Percentiles rank a stretch among this genome's conserved stretches.
Conservation (phyloP, 495 filamentous ascomycete genomes). For the Entonaema liquescens region DNA sequence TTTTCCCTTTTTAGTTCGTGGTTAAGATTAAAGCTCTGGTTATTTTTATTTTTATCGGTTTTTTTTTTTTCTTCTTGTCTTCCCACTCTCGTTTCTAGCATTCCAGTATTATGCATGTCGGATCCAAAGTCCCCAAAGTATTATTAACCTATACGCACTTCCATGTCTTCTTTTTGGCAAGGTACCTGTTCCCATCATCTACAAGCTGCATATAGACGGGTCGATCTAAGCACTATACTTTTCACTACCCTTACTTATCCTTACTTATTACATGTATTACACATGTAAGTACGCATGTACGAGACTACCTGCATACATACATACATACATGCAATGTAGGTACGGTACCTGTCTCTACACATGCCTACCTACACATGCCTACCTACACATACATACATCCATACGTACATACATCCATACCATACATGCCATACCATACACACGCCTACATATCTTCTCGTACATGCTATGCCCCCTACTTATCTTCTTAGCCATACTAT, state of each 20-base stretch:
- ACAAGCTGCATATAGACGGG: slow-evolving; percentile 43
- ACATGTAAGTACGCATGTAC: slow-evolving; percentile 18
- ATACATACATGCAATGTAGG: background rate
- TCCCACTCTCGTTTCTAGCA: slow-evolving; percentile 6
- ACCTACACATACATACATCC: slow-evolving; percentile 14
- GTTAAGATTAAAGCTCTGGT: slow-evolving; percentile 3
- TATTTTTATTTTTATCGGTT: slow-evolving; percentile 7
- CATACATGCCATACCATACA: slow-evolving; percentile 8
- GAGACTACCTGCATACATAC: background rate
- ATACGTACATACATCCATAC: slow-evolving; percentile 24
- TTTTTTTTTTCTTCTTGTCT: slow-evolving; percentile 6
- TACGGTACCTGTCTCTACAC: slow-evolving; percentile 19
- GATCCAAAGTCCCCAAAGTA: slow-evolving; percentile 23
- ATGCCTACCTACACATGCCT: background rate
- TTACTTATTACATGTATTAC: slow-evolving; percentile 12
- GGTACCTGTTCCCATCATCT: slow-evolving; percentile 38
- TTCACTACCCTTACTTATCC: slow-evolving; percentile 27
- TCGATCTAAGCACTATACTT: slow-evolving; percentile 41
- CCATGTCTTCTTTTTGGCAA: slow-evolving; percentile 19
- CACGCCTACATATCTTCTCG: slow-evolving; percentile 19
- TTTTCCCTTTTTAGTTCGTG: slow-evolving; percentile 23
- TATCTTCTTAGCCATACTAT: slow-evolving; percentile 44
- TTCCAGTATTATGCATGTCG: slow-evolving; percentile 24
- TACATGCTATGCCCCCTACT: slow-evolving; percentile 34
- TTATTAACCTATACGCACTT: slow-evolving; percentile 13